A percentile compares a stretch with the other conserved stretches of the same genome.
Conservation (phyloP, 768 basidiomycete genomes). For the Leucogyrophana mollusca region DNA sequence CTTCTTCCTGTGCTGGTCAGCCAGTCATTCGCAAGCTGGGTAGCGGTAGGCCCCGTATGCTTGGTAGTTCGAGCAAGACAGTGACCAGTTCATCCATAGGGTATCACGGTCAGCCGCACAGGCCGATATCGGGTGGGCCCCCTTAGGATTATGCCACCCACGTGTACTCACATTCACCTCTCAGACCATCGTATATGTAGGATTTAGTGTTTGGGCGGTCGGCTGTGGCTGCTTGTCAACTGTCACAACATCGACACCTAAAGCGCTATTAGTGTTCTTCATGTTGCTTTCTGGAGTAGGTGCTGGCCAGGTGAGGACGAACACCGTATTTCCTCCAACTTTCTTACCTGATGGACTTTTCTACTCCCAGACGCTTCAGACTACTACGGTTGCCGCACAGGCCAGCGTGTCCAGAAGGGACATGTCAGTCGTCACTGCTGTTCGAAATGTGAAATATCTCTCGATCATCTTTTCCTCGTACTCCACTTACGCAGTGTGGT, state of each 20-base stretch:
- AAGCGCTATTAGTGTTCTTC: slow-evolving; percentile 53
- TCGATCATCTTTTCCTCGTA: background rate
- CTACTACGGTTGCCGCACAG: slow-evolving; percentile 71
- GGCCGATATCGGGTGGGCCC: slow-evolving; percentile 56
- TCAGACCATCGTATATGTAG: slow-evolving; percentile 57
- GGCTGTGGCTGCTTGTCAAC: slow-evolving; percentile 73
- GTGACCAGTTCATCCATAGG: slow-evolving; percentile 36
- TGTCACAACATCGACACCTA: slow-evolving; percentile 45
- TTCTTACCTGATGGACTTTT: background rate
- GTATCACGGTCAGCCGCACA: slow-evolving; percentile 60
- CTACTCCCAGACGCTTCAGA: slow-evolving; percentile 55
- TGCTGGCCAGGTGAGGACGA: slow-evolving; percentile 50
- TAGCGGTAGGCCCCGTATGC: slow-evolving; percentile 38
- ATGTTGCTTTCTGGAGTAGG: slow-evolving; percentile 62
- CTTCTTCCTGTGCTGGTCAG: slow-evolving; percentile 68
- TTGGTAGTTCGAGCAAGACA: no score
- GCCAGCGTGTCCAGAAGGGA: slow-evolving; percentile 68
- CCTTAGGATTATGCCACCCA: background rate
- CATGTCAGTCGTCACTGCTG: slow-evolving; percentile 75
- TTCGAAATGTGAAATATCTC: slow-evolving; percentile 48
- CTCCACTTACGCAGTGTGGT: no score
- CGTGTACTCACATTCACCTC: background rate
- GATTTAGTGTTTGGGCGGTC: slow-evolving; percentile 68
- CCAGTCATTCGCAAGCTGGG: slow-evolving; percentile 59
- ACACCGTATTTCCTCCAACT: slow-evolving; percentile 11